These are phyloP conservation scores for Infundibulicybe gibba DNA, from an alignment of 768 basidiomycete genomes.

Conservation along the genomic window DNA sequence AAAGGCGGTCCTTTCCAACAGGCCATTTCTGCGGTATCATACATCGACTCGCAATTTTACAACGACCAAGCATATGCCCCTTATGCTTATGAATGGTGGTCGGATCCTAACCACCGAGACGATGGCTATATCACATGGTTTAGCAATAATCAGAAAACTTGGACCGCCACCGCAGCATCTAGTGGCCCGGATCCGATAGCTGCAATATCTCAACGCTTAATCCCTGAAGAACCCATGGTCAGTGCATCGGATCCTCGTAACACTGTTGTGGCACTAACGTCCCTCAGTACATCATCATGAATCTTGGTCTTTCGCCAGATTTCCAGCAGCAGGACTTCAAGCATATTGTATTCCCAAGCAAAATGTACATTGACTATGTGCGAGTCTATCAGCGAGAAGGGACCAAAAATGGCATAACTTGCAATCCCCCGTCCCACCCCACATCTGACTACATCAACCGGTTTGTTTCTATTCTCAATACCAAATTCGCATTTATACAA, in stretches of 20 bases:
- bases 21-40: constrained; percentile 63
- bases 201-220: constrained; percentile 61
- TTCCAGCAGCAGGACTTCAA: constrained; percentile 75
- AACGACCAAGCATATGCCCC: constrained; percentile 47
- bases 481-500: not conserved
- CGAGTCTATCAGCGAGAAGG: constrained; percentile 83
- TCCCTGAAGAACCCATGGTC: constrained; percentile 95
- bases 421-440: constrained; percentile 74
- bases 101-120: constrained; percentile 58
- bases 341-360: constrained; percentile 71
- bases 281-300: constrained; percentile 75
- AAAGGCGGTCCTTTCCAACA: constrained; percentile 72
- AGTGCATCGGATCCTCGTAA: constrained; percentile 17
- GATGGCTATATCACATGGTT: constrained; percentile 88
- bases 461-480: constrained; percentile 29
- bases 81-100: constrained; percentile 82
- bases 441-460: constrained; percentile 76
- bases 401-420: constrained; percentile 65
- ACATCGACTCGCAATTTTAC: constrained; percentile 54
- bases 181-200: constrained; percentile 62
- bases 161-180: constrained; percentile 65
- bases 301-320: constrained; percentile 73
- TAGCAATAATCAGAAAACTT: constrained; percentile 58
- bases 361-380: constrained; percentile 88
- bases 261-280: constrained; percentile 5